Base-by-base conservation (phyloP, 495 filamentous ascomycete genomes). In the Mycothermus thermophilus region DNA sequence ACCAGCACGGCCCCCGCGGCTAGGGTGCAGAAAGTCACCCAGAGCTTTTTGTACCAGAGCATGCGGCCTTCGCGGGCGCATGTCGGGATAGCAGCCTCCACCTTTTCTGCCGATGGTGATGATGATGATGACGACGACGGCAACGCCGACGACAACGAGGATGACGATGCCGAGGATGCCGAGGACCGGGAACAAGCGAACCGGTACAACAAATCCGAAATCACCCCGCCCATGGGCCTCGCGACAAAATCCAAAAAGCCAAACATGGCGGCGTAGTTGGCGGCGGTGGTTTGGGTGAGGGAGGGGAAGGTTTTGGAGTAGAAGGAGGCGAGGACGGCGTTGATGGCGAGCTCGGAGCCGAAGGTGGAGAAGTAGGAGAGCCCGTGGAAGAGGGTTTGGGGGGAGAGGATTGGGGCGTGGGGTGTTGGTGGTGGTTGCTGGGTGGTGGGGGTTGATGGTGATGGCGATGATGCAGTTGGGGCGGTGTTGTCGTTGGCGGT, bases 231-330 rank as follows among this genome's bases (percentile, higher is more conserved):
- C 0, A 72, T 44, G 0, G 85, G 85, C 2, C 85, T 71, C 35
- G 70, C 79, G 37, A 78, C 53, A 19, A 87, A 59, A 55, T 93
- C 92, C 14, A 93, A 60, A 29, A 93, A 75, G 8, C 85, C 85
- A 50, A 90, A 93, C 77, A 92, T 92, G 36, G 85, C 81, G 0
- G 83, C 80, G 79, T 80, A 90, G 41, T 71, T 67, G 2, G 82
- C 74, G 5, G 78, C 72, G 12, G 65, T 56, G 5, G 81, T 85
- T 52, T 86, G 81, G 5, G 70, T 70, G 30, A 92, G 74, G 12
- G 54, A 35, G 1, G 76, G 74, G 64, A 90, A 90, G 52, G 83
- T 80, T 37, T 75, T 64, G 29, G 65, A 46, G 57, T 90, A 93
- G 68, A 84, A 92, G 4, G 76, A 57, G 30, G 80, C 78, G 5